Base-by-base conservation (phyloP, 345 rosid species). In the Barbarea vulgaris region DNA sequence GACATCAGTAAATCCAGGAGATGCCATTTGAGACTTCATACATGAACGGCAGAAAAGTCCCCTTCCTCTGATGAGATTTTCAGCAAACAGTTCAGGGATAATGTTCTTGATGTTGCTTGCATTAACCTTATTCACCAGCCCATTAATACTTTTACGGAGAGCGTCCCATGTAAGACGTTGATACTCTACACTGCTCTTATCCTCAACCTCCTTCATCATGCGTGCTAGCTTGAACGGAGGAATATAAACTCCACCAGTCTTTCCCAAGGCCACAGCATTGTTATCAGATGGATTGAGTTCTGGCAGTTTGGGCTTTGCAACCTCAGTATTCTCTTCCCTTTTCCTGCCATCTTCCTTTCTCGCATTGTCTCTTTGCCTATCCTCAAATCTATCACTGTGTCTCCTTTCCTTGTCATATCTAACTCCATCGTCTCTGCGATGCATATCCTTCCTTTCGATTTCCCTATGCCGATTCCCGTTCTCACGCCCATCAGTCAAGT, bases 21-120 rank as follows among this genome's bases (percentile, higher is more conserved):
- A 94, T 17, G 99, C 97, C 95, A 94, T 90, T 69, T 94, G 99
- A 21, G 99, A 94, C 75, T 95, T 94, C 93, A 92, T 84, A 80
- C 97, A 95, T 0, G 96, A 91, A 21, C 97, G 86, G 68, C 96
- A 90, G 70, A 94, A 91, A 28, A 94, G 91, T 53, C 97, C 99
- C 52, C 97, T 85, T 58, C 97, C 97, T 31, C 97, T 79, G 48
- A 94, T 90, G 75, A 94, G 65, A 79, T 94, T 94, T 81, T 94
- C 97, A 0, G 93, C 89, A 64, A 94, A 91, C 59, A 94, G 84
- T 69, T 90, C 96, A 4, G 91, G 97, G 28, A 91, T 86, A 12
- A 94, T 91, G 60, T 91, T 91, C 82, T 90, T 89, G 21, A 94
- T 87, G 76, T 91, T 91, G 13, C 91, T 78, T 9, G 96, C 97